phyloP scores from a whole-genome alignment of 345 rosid species.

The Passiflora organensis region DNA sequence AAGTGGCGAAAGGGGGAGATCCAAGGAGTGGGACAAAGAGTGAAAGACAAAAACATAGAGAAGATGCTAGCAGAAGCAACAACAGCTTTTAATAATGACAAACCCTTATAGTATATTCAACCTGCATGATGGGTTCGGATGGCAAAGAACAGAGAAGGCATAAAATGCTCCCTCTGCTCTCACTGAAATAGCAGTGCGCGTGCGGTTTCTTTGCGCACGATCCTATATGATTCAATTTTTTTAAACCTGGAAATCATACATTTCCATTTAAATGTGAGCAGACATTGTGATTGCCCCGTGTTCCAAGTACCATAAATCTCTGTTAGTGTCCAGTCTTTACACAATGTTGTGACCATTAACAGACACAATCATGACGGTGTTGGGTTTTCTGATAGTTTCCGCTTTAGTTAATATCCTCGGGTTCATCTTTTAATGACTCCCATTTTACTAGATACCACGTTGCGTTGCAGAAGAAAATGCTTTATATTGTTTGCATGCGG shows the following conservation, averaged over 20 bases:
- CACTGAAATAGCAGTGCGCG: conserved; percentile 36
- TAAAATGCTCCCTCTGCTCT: background rate
- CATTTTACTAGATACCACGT: background rate
- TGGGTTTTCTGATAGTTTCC: conserved; percentile 11
- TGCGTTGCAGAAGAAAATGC: background rate
- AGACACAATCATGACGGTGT: conserved; percentile 19
- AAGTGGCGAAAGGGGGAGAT: conserved; percentile 23
- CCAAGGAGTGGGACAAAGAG: conserved; percentile 22
- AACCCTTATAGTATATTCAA: background rate
- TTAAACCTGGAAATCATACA: background rate
- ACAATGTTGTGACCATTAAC: conserved; percentile 6
- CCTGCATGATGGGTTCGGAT: conserved; percentile 2
- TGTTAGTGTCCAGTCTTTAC: too few relatives aligned
- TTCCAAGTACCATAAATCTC: conserved; percentile 1
- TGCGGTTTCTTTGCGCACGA: conserved; percentile 48
- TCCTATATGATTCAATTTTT: conserved; percentile 15
- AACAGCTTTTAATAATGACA: background rate
- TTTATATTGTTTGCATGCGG: background rate
- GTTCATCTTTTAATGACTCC: too few relatives aligned
- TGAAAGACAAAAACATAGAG: conserved; percentile 31
- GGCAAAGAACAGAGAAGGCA: conserved; percentile 2
- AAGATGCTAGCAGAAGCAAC: background rate
- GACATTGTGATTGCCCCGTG: background rate
- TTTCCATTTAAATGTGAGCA: background rate
- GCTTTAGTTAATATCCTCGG: too few relatives aligned